These are phyloP conservation scores for Melastoma malabathricum DNA, from an alignment of 345 rosid genomes.

Conservation along the genomic window DNA sequence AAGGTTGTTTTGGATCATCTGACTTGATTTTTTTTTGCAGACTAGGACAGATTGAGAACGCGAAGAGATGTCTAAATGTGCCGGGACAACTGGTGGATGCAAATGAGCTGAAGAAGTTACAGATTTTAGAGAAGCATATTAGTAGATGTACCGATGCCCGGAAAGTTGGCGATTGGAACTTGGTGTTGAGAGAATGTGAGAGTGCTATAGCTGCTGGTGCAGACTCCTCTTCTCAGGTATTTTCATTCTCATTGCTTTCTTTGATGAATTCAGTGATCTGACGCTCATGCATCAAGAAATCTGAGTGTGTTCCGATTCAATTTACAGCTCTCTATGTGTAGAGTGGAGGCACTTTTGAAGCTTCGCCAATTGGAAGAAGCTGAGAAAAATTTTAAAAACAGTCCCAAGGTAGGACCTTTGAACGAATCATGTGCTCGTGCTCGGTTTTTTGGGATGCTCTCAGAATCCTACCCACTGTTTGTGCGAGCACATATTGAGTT, in stretches of 20 bases:
- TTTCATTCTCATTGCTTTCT: background rate
- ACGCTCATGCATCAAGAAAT: background rate
- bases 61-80: conserved; percentile 41
- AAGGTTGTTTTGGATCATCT: background rate
- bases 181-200: conserved; percentile 49
- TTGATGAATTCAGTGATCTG: too few species aligned
- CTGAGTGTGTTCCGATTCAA: background rate
- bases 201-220: conserved; percentile 69
- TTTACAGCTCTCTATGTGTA: conserved; percentile 76
- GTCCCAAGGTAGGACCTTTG: conserved; percentile 30
- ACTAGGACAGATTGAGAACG: conserved; percentile 70
- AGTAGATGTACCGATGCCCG: conserved; percentile 57
- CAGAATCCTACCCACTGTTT: conserved; percentile 59
- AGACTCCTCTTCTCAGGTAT: conserved; percentile 67
- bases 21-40: conserved; percentile 23
- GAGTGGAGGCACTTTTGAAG: conserved; percentile 79
- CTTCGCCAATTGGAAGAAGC: conserved; percentile 68
- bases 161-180: conserved; percentile 69
- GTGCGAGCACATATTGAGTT: conserved; percentile 73
- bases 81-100: conserved; percentile 61
- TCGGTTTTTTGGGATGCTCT: conserved; percentile 56
- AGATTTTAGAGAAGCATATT: conserved; percentile 68
- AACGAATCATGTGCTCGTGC: conserved; percentile 13
- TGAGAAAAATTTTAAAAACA: conserved; percentile 35
- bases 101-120: conserved; percentile 58